Evolutionary conservation across 75 land plant species (phyloP).

Genomic region (Cupressus sempervirens): DNA sequence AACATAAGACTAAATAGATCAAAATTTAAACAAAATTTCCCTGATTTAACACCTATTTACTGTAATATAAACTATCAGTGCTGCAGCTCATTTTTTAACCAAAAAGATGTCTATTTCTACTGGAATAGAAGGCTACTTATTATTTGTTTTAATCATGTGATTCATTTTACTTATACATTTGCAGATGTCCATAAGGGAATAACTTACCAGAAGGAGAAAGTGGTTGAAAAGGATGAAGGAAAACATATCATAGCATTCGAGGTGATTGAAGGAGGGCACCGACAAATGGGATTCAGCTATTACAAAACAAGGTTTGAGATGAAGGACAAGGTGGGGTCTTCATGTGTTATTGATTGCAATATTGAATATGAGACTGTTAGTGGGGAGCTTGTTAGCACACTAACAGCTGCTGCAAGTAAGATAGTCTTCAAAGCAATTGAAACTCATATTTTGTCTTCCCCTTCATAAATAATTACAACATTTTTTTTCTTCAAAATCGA

Average conservation of each 20-base stretch:
- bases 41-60: too few relatives aligned
- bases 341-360: not conserved
- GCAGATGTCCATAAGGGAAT: too few relatives aligned
- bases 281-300: not conserved
- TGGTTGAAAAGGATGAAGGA: not conserved
- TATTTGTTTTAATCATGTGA: too few relatives aligned
- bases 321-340: not conserved
- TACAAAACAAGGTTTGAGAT: conserved; percentile 7
- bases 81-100: too few relatives aligned
- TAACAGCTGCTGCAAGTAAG: not conserved
- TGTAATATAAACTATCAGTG: too few relatives aligned
- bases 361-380: not conserved
- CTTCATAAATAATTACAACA: not conserved
- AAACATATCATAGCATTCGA: not conserved
- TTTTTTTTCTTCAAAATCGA: too few relatives aligned
- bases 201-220: too few relatives aligned
- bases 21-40: too few relatives aligned
- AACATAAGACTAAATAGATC: too few relatives aligned
- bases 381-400: not conserved
- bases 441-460: not conserved
- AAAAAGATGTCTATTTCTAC: too few relatives aligned
- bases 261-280: not conserved
- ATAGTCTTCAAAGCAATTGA: not conserved
- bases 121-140: too few relatives aligned
- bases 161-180: too few relatives aligned